Percentiles rank a stretch among this genome's conserved stretches.
Conservation (phyloP, 2,329 filamentous ascomycete genomes). For the Apiospora kogelbergensis region DNA sequence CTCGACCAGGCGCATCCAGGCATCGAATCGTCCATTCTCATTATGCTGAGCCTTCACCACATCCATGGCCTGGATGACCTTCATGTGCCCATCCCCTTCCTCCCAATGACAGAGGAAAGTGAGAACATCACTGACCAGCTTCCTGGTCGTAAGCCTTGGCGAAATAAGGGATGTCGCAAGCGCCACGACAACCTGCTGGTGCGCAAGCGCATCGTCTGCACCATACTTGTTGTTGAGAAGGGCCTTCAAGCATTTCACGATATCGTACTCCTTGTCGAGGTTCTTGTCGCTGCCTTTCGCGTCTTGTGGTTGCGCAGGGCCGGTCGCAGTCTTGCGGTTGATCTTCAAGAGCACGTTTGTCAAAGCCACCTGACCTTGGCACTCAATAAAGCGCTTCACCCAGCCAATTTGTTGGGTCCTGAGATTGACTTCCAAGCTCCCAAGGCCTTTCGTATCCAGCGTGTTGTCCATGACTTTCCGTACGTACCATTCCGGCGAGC, state of each 20-base stretch:
- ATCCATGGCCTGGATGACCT: conserved; percentile 92
- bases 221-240: conserved; percentile 99
- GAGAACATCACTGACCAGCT: conserved; percentile 92
- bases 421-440: conserved; percentile 90
- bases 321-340: conserved; percentile 79
- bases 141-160: conserved; percentile 84
- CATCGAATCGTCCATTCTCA: conserved; percentile 94
- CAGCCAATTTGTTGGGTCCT: conserved; percentile 96
- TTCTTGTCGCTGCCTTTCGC: conserved; percentile 69
- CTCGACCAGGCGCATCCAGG: conserved; percentile 98
- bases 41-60: conserved; percentile 83
- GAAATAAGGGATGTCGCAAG: conserved; percentile 86
- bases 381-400: conserved; percentile 96
- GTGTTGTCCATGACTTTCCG: conserved; percentile 95
- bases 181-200: conserved; percentile 87
- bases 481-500: conserved; percentile 97
- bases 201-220: conserved; percentile 88
- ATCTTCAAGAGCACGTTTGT: conserved; percentile 93
- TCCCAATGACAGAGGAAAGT: conserved; percentile 98
- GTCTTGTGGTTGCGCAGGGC: conserved; percentile 63
- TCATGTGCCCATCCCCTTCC: conserved; percentile 79
- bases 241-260: conserved; percentile 95
- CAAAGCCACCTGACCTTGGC: conserved; percentile 92
- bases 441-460: conserved; percentile 86
- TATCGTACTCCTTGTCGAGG: conserved; percentile 91